Evolutionary conservation across 2,329 filamentous ascomycete genomes (phyloP), one percentile per base, ranked within the genome.

Genomic region (Fusarium compactum): DNA sequence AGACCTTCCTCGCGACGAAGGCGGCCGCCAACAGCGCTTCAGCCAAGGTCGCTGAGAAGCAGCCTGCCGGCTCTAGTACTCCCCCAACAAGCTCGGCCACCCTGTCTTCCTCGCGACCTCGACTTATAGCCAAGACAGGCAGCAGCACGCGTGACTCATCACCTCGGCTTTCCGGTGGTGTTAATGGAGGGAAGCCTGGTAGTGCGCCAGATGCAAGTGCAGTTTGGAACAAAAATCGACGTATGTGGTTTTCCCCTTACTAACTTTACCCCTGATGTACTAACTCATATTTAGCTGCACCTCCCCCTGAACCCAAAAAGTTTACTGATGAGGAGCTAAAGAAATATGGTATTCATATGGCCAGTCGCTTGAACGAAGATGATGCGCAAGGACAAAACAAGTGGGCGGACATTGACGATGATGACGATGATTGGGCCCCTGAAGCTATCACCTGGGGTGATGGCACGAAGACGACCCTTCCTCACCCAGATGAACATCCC

Each of bases 181-280:
- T 85, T 75, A 90, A 89, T 74, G 87, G 89, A 65, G 86, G 87
- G 54, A 90, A 90, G 68, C 76, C 86, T 34, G 84, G 86, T 20
- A 77, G 86, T 65, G 89, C 89, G 27, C 91, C 92, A 16, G 92
- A 95, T 78, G 86, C 88, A 30, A 92, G 84, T 79, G 91, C 87
- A 56, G 92, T 97, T 43, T 97, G 93, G 93, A 97, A 96, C 82
- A 95, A 94, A 81, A 97, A 96, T 78, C 87, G 91, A 84, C 92
- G 92, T 91, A 87, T 78, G 90, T 83, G 55, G 45, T 53, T 27
- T 25, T 54, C 38, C 34, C 15, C n/a, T 45, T 30, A 46, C 45
- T 50, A 32, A 58, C 45, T 55, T 48, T 22, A 38, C 29, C 50
- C 48, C 34, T 27, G 14, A 53, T 48, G 65, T 52, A 65, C 73